These are phyloP conservation scores for Ganoderma lingzhi DNA, from an alignment of 1,284 basidiomycete species.

Conservation along the genomic window DNA sequence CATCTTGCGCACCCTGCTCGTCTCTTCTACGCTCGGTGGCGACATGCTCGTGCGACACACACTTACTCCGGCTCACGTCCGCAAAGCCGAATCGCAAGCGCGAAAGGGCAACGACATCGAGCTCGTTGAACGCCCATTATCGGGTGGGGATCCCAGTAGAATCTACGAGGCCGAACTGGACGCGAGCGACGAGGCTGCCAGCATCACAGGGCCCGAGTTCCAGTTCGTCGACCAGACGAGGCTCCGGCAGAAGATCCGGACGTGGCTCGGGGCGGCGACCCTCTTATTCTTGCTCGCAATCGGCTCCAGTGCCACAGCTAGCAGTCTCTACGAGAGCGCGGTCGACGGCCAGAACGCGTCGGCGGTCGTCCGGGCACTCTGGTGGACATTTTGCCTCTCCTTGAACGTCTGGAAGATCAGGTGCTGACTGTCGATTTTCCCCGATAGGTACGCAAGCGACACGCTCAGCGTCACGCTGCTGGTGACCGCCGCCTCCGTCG, in stretches of 20 bases:
- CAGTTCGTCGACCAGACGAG: slow-evolving; percentile 34
- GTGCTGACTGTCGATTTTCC: not conserved
- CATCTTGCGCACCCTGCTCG: slow-evolving; percentile 41
- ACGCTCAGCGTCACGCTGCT: slow-evolving; percentile 21
- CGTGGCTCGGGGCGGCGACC: slow-evolving; percentile 33
- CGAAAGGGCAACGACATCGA: not conserved
- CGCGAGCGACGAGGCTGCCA: not conserved
- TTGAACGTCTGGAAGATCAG: not conserved
- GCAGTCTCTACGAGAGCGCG: slow-evolving; percentile 34
- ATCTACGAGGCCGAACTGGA: too few relatives aligned
- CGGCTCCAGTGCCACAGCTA: slow-evolving; percentile 40
- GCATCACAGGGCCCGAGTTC: not conserved
- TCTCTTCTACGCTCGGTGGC: slow-evolving; percentile 37
- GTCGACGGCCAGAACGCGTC: slow-evolving; percentile 26
- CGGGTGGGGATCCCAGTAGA: too few relatives aligned
- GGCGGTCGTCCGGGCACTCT: slow-evolving; percentile 31
- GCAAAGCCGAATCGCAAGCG: not conserved
- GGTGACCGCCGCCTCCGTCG: not conserved
- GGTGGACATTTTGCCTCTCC: slow-evolving; percentile 25
- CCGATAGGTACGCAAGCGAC: slow-evolving; percentile 23
- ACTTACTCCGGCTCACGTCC: not conserved
- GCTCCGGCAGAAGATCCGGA: slow-evolving; percentile 33
- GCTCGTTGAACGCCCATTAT: not conserved
- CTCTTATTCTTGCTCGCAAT: slow-evolving; percentile 36
- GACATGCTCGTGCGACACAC: slow-evolving; percentile 8